Evolutionary conservation across 2,329 filamentous ascomycete genomes (phyloP), one percentile per base, ranked within the genome.

Genomic region (Clonostachys rhizophaga): DNA sequence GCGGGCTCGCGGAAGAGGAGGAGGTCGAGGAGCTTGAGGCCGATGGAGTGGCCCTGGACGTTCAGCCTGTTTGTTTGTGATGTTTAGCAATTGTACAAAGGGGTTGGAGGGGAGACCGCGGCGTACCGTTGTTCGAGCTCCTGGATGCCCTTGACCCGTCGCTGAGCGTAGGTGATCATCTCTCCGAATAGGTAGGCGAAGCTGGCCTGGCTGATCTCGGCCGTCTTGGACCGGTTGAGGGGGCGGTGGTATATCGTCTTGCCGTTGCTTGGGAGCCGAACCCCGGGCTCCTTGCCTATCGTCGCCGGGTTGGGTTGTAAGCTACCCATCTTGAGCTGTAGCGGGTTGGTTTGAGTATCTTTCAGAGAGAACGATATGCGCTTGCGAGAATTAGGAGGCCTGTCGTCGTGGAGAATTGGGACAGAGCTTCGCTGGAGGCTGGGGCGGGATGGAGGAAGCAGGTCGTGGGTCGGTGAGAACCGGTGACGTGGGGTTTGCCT

Each of bases 241-340:
- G 95, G 91, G 47, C 94, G 83, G 75, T 96, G 91, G 75, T 97
- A 99, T 72, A 99, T 97, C 54, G 91, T 96, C 74, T 97, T 97
- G 72, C 91, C 90, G 67, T 84, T 95, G 48, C 89, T 89, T 43
- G 94, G 92, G 61, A 95, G 89, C 56, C 91, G 88, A 52, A 99
- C 84, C 24, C 88, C 85, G 34, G 76, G 65, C 54, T 76, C 75
- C 62, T 75, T 74, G 55, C 69, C 66, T 49, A 30, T 30, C 24
- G 69, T 64, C 24, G 68, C 58, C 53, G 75, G 69, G 53, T 68
- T 61, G 48, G 74, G 65, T 55, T 76, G 75, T 40, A 75, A 62
- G 61, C 75, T 79, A 49, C 75, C 69, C 76, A 80, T 80, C 53
- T 50, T 44, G 34, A 14, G 44, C 24, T 30, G 24, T 30, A 10